Evolutionary conservation across 495 filamentous ascomycete genomes (phyloP).

Genomic region (Penicillium maclennaniae): DNA sequence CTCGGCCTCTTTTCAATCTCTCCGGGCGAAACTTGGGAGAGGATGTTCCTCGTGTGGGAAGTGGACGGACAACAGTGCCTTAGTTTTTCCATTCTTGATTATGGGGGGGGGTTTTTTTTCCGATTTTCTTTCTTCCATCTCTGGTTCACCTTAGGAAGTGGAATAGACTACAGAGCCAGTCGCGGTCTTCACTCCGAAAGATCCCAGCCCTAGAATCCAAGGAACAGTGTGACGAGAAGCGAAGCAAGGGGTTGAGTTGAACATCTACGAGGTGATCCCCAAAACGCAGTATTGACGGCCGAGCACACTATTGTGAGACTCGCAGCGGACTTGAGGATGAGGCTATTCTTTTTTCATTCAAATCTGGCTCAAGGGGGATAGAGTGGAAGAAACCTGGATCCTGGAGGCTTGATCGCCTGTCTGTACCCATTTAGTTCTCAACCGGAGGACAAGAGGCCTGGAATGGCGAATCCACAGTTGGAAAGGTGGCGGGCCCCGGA

Average conservation of each 20-base stretch:
- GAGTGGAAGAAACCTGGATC: background rate
- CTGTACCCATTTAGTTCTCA: slow-evolving; percentile 16
- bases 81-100: too few relatives aligned
- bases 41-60: background rate
- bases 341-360: background rate
- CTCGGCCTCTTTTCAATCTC: slow-evolving; percentile 19
- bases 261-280: slow-evolving; percentile 2
- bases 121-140: background rate
- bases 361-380: background rate
- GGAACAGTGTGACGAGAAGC: slow-evolving; percentile 19
- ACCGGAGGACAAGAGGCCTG: slow-evolving; percentile 6
- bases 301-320: slow-evolving; percentile 11
- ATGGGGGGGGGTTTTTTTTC: too few relatives aligned
- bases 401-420: background rate
- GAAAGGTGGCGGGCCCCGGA: slow-evolving; percentile 12
- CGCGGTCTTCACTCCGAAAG: background rate
- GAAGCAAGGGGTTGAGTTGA: slow-evolving; percentile 24
- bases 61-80: too few relatives aligned
- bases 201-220: slow-evolving; percentile 6
- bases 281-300: slow-evolving; percentile 9
- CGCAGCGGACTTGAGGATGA: background rate
- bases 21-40: background rate
- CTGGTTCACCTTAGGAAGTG: background rate
- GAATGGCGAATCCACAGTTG: slow-evolving; percentile 9
- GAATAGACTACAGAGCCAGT: background rate